phyloP scores from a whole-genome alignment of 306 rosid species.

The Sesbania bispinosa region DNA sequence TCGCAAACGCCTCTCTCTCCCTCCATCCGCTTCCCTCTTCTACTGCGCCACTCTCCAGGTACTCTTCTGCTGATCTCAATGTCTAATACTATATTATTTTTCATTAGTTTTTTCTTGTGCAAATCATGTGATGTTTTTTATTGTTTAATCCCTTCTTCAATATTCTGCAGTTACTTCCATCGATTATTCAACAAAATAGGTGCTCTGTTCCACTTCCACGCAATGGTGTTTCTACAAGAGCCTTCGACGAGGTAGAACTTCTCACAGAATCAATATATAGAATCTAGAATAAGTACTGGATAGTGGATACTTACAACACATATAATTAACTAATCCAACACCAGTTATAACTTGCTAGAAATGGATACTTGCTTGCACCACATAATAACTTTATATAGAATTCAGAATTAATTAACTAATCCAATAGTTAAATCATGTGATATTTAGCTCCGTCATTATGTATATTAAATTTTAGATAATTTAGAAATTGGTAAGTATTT shows the following conservation, averaged over 20 bases:
- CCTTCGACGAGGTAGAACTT: slow-evolving; percentile 52
- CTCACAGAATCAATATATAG: not conserved
- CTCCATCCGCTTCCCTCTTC: not conserved
- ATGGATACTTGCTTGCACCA: too few relatives aligned
- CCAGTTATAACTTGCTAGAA: too few relatives aligned
- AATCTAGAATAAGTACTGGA: too few relatives aligned
- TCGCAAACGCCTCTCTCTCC: slow-evolving; percentile 23
- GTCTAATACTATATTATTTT: not conserved
- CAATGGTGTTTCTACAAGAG: slow-evolving; percentile 30
- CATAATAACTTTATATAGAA: too few relatives aligned
- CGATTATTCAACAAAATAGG: slow-evolving; percentile 20
- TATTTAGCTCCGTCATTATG: too few relatives aligned
- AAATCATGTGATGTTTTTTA: not conserved
- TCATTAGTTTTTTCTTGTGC: not conserved
- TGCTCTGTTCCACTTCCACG: slow-evolving; percentile 24
- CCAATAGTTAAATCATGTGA: too few relatives aligned
- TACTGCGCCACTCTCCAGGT: slow-evolving; percentile 7
- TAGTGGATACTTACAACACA: too few relatives aligned
- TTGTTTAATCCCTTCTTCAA: not conserved
- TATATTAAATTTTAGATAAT: too few relatives aligned
- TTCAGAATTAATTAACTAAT: too few relatives aligned
- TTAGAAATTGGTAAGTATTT: too few relatives aligned
- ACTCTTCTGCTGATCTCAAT: not conserved
- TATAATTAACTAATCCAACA: too few relatives aligned
- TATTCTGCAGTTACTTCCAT: slow-evolving; percentile 42